Base-by-base conservation (phyloP, 176 grass and related monocot species). In the Carex pumila region DNA sequence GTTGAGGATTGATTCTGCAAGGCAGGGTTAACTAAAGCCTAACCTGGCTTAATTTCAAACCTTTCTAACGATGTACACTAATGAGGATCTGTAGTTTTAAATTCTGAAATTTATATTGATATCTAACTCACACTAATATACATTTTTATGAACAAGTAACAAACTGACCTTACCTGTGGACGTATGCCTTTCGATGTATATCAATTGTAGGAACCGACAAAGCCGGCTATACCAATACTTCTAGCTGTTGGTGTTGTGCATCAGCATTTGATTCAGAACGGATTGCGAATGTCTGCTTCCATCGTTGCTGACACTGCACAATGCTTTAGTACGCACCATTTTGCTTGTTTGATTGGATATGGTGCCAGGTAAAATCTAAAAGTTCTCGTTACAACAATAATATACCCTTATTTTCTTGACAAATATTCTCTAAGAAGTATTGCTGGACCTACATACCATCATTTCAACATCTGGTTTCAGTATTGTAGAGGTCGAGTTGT, bases 201-300 rank as follows among this genome's bases (percentile, higher is more conserved):
- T 67, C 18, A 57, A 65, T 65, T 82, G 65, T 79, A 99, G 97
- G 90, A 94, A 92, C 93, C 97, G 73, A 99, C 93, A 84, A 89
- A 84, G 50, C 97, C 97, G 83, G 93, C 97, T 57, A 95, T 99
- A 19, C 97, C 97, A 62, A 94, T 96, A 89, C 93, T 99, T 84
- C 71, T 99, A 88, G 97, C 97, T 88, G 93, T 99, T 83, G 97
- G 97, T 84, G 90, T 91, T 85, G 92, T 99, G 68, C 97, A 99
- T 79, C 97, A 99, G 84, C 93, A 99, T 94, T 90, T 99, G 85
- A 99, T 99, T 91, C 93, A 99, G 81, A 99, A 99, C 88, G 97
- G 97, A 53, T 88, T 99, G 57, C 88, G 93, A 19, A 96, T 99
- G 97, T 94, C 91, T 74, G 91, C 97, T 88, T 99, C 93, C 22